phyloP scores from a whole-genome alignment of 2,329 filamentous ascomycete species.

The Fusarium illudens region DNA sequence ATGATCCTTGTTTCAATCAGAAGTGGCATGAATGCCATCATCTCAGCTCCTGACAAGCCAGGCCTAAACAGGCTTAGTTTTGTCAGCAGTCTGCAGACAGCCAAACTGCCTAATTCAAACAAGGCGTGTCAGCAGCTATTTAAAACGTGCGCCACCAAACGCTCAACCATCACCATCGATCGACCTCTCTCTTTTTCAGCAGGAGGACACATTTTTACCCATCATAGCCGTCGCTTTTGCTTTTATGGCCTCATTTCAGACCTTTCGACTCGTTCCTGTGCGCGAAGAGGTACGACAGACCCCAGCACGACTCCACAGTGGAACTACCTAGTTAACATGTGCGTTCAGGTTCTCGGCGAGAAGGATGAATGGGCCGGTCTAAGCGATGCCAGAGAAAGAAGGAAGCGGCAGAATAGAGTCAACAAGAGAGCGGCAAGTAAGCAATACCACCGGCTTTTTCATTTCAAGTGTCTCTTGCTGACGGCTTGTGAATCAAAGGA shows the following conservation, averaged over 20 bases:
- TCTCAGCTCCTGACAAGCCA: neutral
- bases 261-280: slow-evolving; percentile 31
- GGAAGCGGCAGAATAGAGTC: slow-evolving; percentile 32
- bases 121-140: slow-evolving; percentile 15
- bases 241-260: slow-evolving; percentile 29
- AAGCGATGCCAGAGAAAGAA: slow-evolving; percentile 27
- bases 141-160: neutral
- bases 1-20: too few relatives aligned
- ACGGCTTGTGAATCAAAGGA: slow-evolving; percentile 11
- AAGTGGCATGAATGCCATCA: too few relatives aligned
- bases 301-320: too few relatives aligned
- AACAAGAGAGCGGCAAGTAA: slow-evolving; percentile 31
- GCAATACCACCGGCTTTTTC: neutral
- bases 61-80: neutral
- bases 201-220: neutral
- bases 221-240: neutral
- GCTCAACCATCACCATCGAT: neutral
- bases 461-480: neutral
- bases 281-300: slow-evolving; percentile 18
- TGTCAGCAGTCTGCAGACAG: neutral
- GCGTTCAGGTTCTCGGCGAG: slow-evolving; percentile 7
- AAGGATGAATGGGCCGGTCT: slow-evolving; percentile 31
- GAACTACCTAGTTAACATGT: neutral
- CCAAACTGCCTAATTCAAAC: slow-evolving; percentile 1
- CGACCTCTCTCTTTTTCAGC: neutral